A percentile compares a stretch with the other conserved stretches of the same genome.
These are phyloP conservation scores for Anthracocystis panici-leucophaei DNA, from an alignment of 1,284 basidiomycete genomes.

Conservation along the genomic window DNA sequence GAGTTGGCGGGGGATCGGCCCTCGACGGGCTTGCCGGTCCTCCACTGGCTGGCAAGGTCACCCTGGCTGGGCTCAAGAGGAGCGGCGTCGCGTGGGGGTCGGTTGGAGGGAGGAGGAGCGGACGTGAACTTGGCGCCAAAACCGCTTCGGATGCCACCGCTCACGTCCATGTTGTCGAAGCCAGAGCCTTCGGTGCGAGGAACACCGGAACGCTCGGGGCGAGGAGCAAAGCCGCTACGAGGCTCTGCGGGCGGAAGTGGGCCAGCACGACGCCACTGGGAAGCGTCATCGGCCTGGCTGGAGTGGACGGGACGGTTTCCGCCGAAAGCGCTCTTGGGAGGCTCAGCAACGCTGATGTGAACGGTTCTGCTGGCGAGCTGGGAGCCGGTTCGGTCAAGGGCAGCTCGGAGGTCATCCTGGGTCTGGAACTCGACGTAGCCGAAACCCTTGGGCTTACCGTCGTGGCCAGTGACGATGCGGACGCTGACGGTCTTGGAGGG, in stretches of 20 bases:
- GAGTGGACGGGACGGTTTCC: slow-evolving; percentile 49
- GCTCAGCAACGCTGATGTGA: slow-evolving; percentile 93
- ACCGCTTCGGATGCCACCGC: slow-evolving; percentile 62
- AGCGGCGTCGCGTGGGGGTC: slow-evolving; percentile 48
- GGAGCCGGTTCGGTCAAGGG: slow-evolving; percentile 69
- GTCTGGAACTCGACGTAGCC: slow-evolving; percentile 95
- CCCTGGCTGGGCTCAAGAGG: slow-evolving; percentile 59
- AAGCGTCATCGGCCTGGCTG: slow-evolving; percentile 72
- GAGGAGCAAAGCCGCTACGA: slow-evolving; percentile 49
- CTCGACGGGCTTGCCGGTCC: slow-evolving; percentile 66
- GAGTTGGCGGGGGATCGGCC: slow-evolving; percentile 41
- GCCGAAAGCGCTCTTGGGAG: slow-evolving; percentile 73
- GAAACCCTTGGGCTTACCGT: slow-evolving; percentile 94
- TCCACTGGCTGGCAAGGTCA: slow-evolving; percentile 65
- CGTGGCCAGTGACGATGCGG: slow-evolving; percentile 89
- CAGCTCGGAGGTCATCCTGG: slow-evolving; percentile 85
- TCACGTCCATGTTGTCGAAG: slow-evolving; percentile 67
- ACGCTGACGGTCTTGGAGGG: slow-evolving; percentile 77
- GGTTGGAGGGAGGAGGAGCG: slow-evolving; percentile 36
- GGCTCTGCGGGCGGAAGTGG: slow-evolving; percentile 74
- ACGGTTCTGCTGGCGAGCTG: slow-evolving; percentile 82
- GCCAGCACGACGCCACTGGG: slow-evolving; percentile 86
- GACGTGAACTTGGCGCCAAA: slow-evolving; percentile 63
- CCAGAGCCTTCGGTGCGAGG: slow-evolving; percentile 41
- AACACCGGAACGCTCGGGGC: slow-evolving; percentile 47